A percentile compares a stretch with the other conserved stretches of the same genome.
These are phyloP conservation scores for Lentithecium fluviatile DNA, from an alignment of 495 filamentous ascomycete genomes.

Conservation along the genomic window DNA sequence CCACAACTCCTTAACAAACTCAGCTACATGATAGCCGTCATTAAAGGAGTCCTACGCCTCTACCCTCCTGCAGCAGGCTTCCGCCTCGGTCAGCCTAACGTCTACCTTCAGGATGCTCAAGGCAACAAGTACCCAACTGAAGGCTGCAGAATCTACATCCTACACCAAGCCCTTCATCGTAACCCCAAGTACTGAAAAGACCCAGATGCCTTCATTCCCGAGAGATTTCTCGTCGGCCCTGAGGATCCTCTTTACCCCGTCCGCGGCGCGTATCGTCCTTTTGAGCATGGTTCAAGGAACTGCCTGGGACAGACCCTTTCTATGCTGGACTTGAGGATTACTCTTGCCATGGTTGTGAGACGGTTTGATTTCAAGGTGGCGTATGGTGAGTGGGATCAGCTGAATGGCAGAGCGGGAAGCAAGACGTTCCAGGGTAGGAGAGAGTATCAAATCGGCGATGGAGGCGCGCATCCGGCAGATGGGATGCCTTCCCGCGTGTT, in stretches of 20 bases:
- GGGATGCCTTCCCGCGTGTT: conserved; percentile 23
- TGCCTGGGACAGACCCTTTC: conserved; percentile 56
- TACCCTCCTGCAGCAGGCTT: conserved; percentile 8
- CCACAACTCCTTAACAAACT: conserved; percentile 15
- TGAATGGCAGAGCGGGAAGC: background rate
- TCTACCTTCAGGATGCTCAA: conserved; percentile 23
- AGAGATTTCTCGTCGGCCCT: conserved; percentile 16
- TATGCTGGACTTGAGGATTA: conserved; percentile 36
- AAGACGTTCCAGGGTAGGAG: conserved; percentile 38
- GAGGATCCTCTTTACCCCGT: conserved; percentile 9
- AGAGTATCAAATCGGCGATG: conserved; percentile 37
- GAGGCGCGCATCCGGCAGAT: conserved; percentile 31
- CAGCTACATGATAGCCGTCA: conserved; percentile 10
- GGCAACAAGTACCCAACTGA: conserved; percentile 41
- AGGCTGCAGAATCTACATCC: conserved; percentile 28
- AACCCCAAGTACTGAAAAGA: conserved; percentile 1
- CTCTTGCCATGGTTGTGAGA: conserved; percentile 49
- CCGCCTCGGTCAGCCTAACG: conserved; percentile 21
- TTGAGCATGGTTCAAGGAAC: conserved; percentile 47
- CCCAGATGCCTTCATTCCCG: conserved; percentile 19
- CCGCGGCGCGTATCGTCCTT: conserved; percentile 13
- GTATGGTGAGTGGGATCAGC: conserved; percentile 20
- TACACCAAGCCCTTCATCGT: conserved; percentile 27
- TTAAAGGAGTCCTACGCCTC: conserved; percentile 26
- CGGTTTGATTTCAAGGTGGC: conserved; percentile 47